Conservation (phyloP, 1,284 basidiomycete species). For the Salmacisia buchloeana region DNA sequence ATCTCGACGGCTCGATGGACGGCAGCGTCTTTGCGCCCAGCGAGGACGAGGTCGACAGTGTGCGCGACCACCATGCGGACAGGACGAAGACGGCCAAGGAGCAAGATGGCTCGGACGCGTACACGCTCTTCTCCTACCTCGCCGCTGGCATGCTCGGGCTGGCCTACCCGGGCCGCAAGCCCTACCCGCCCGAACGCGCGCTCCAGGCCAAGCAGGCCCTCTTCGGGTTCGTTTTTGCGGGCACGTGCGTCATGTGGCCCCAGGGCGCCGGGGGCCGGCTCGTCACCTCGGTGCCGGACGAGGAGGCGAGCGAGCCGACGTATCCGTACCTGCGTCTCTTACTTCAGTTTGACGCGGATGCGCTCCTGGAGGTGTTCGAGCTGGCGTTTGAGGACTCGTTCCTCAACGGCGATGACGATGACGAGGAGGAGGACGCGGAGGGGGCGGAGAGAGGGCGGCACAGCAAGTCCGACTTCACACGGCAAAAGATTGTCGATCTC, state of each 20-base stretch:
- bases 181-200: conserved; percentile 57
- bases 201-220: conserved; percentile 57
- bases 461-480: conserved; percentile 55
- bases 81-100: conserved; percentile 12
- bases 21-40: conserved; percentile 24
- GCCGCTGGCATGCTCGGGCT: conserved; percentile 76
- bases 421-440: not conserved
- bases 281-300: conserved; percentile 59
- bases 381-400: conserved; percentile 89
- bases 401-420: conserved; percentile 66
- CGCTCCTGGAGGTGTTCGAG: conserved; percentile 87
- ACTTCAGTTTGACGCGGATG: conserved; percentile 84
- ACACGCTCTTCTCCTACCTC: conserved; percentile 91
- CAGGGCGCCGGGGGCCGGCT: conserved; percentile 64
- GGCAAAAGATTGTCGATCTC: conserved; percentile 77
- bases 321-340: conserved; percentile 84
- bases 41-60: conserved; percentile 30
- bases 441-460: not conserved
- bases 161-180: conserved; percentile 76
- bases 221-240: conserved; percentile 69
- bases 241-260: conserved; percentile 74
- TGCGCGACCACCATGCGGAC: conserved; percentile 31
- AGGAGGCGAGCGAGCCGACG: conserved; percentile 35
- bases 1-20: too few species aligned
- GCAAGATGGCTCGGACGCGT: conserved; percentile 60